Percentiles rank a stretch among this genome's conserved stretches.
Conservation (phyloP, 2,329 filamentous ascomycete genomes). For the Calonectria pseudoreteaudii region DNA sequence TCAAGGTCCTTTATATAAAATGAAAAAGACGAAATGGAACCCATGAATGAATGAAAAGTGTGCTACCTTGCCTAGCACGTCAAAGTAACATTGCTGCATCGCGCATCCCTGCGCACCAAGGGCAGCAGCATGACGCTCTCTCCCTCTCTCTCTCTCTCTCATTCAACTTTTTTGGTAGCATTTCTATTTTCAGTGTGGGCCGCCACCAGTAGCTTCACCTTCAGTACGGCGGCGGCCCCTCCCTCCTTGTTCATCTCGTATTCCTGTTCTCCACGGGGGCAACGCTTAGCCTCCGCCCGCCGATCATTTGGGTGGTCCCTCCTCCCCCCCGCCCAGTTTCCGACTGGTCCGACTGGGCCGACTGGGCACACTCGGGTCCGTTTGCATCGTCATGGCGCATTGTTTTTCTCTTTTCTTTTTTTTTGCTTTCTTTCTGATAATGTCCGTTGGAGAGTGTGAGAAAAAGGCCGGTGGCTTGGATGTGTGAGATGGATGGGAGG, state of each 20-base stretch:
- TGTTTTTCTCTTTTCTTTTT: background rate
- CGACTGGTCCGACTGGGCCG: background rate
- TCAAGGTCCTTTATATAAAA: background rate
- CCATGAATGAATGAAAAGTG: background rate
- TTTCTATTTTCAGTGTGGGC: conserved; percentile 3
- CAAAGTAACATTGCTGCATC: background rate
- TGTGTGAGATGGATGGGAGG: no score
- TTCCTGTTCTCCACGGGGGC: background rate
- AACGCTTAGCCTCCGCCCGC: background rate
- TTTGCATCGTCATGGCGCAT: background rate
- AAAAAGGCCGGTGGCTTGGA: background rate
- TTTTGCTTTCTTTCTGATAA: background rate
- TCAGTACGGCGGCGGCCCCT: background rate
- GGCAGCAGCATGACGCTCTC: background rate
- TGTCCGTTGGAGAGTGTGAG: background rate
- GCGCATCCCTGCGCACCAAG: background rate
- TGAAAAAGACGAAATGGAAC: no score
- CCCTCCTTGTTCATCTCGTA: conserved; percentile 1
- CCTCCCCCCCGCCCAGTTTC: background rate
- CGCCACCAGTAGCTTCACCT: conserved; percentile 1
- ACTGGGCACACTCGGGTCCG: background rate
- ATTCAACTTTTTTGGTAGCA: background rate
- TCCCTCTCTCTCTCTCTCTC: no score
- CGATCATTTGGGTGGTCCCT: background rate
- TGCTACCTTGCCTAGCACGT: background rate